Percentiles rank a stretch among this genome's conserved stretches.
These are phyloP conservation scores for Eimeria acervulina DNA, from an alignment of 169 alveolate genomes.

Conservation along the genomic window DNA sequence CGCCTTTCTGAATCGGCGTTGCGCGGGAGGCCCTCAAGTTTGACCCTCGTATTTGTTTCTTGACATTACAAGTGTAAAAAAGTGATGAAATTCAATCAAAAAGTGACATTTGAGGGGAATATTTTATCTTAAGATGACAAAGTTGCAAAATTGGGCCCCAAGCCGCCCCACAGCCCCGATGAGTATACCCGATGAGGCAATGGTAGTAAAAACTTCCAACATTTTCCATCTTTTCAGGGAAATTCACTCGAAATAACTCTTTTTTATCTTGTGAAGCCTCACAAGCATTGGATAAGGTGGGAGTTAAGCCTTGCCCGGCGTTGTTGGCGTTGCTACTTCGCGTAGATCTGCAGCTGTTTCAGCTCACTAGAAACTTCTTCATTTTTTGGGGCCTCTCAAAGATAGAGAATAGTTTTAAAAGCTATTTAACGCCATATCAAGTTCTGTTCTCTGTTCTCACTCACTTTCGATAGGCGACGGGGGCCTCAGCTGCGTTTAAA, in stretches of 20 bases:
- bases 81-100: neutral
- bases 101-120: neutral
- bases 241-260: neutral
- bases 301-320: neutral
- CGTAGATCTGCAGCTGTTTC: neutral
- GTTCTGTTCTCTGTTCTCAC: neutral
- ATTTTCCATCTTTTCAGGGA: neutral
- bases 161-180: conserved; percentile 35
- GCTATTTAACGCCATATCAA: neutral
- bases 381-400: neutral
- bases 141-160: neutral
- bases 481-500: neutral
- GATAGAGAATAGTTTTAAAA: neutral
- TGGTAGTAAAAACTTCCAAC: neutral
- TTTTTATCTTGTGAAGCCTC: neutral
- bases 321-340: neutral
- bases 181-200: neutral
- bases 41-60: neutral
- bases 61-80: neutral
- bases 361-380: neutral
- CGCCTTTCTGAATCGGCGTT: neutral
- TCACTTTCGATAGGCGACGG: neutral
- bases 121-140: neutral
- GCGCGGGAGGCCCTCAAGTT: neutral
- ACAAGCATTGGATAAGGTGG: neutral